phyloP scores from a whole-genome alignment of 1,284 basidiomycete genomes.

The Coniferiporia sulphurascens region DNA sequence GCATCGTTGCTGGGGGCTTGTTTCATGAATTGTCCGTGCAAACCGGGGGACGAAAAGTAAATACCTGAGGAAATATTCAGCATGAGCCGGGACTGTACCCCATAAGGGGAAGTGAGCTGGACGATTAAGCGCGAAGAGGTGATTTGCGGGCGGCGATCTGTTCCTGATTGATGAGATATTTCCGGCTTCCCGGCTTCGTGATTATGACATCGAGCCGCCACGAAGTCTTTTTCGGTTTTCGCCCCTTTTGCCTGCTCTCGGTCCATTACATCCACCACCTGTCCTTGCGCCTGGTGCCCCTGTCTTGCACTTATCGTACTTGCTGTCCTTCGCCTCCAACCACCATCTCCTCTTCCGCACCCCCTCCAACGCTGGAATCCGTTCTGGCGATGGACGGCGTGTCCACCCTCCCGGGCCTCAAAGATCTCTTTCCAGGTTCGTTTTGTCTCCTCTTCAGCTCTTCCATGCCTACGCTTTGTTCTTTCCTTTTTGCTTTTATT shows the following conservation, averaged over 20 bases:
- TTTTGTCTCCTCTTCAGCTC: not conserved
- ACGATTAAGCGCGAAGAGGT: not conserved
- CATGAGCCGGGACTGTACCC: not conserved
- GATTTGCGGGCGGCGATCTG: not conserved
- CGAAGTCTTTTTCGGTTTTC: not conserved
- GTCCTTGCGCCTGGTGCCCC: too few species aligned
- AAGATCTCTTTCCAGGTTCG: conserved; percentile 3
- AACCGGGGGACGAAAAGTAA: too few species aligned
- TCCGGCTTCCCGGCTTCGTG: not conserved
- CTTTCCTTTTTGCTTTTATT: not conserved
- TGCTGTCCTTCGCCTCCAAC: not conserved
- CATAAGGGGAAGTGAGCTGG: not conserved
- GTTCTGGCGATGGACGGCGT: not conserved
- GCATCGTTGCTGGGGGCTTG: too few species aligned
- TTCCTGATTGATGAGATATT: not conserved
- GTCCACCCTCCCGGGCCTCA: not conserved
- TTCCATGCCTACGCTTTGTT: not conserved
- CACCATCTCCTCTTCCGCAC: not conserved
- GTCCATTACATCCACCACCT: not conserved
- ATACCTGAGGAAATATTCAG: too few species aligned
- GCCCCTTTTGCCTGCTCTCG: not conserved
- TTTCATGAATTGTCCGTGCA: too few species aligned
- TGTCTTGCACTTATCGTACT: not conserved
- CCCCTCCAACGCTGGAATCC: not conserved
- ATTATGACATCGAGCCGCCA: not conserved